Base-by-base conservation (phyloP, 768 basidiomycete species). In the Pilatotrama ljubarskyi region DNA sequence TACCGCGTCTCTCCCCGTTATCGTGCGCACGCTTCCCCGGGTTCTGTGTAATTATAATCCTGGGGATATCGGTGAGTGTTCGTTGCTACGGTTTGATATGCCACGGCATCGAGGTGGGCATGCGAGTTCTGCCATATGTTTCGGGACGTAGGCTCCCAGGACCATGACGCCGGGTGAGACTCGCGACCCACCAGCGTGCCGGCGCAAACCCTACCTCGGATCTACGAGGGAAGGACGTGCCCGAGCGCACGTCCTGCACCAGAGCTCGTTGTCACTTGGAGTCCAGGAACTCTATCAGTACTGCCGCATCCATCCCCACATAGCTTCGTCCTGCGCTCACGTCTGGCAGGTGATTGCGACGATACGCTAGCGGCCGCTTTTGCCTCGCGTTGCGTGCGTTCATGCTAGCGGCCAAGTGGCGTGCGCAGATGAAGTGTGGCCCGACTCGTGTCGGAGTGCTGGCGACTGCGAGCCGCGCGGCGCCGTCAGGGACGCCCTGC, bases 201-300 rank as follows among this genome's bases (percentile, higher is more conserved):
- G 32, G 24, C 8, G 49, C 35, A 50, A n/a, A 50, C 2, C 49
- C 32, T 14, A 20, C 22, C 20, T 32, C 49, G 25, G 8, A 24
- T 26, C 29, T 5, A 17, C 41, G 5, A n/a, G 25, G 51, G 51
- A 41, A 54, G 41, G 41, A 32, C 25, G n/a, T 15, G 4, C 41
- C 52, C 52, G 41, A 26, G 52, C 29, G 52, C 14, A 43, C 17
- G 29, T 38, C 26, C 41, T 26, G 40, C 52, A 43, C n/a, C 18
- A 25, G 29, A 10, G 52, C n/a, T 11, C 48, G 18, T 3, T 43
- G 42, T 29, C 10, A 43, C 41, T 41, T 43, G 38, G 52, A 41
- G n/a, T 29, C 26, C 20, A 40, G 25, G 52, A 54, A 54, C 52
- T 54, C 42, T 42, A 54, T 54, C 42, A 54, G 41, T 26, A 43